Percentiles rank a stretch among this genome's conserved stretches.
Evolutionary conservation across 148 eudicot genomes (phyloP).

Genomic region (Rhododendron mucronatum): DNA sequence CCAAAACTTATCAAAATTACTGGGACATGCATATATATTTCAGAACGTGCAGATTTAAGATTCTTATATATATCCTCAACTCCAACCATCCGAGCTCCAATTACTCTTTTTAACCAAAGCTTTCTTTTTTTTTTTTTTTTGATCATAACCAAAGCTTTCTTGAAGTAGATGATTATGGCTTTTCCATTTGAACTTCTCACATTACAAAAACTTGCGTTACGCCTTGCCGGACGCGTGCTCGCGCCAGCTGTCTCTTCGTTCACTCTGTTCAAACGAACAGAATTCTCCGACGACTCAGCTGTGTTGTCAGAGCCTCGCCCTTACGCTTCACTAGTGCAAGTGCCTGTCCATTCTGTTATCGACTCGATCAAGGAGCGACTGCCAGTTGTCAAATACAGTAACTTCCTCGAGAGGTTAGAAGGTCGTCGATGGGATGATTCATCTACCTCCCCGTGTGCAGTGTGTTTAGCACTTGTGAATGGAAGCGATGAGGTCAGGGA

Average conservation of each 20-base stretch:
- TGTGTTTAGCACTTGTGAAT: conserved; percentile 9
- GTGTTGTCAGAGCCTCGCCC: background rate
- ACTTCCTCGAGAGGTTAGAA: background rate
- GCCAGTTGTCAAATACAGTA: background rate
- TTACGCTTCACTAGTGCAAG: background rate
- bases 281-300: background rate
- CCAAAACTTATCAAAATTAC: too few relatives aligned
- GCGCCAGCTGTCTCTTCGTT: background rate
- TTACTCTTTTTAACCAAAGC: too few relatives aligned
- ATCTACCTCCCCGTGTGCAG: background rate
- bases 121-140: too few relatives aligned
- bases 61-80: too few relatives aligned
- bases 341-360: background rate
- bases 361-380: background rate
- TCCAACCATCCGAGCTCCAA: too few relatives aligned
- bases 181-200: background rate
- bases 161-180: background rate
- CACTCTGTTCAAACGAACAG: background rate
- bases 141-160: background rate
- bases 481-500: conserved; percentile 2
- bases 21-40: too few relatives aligned
- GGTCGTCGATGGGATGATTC: background rate
- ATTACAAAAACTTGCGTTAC: background rate
- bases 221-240: background rate
- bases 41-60: too few relatives aligned